Evolutionary conservation across 768 basidiomycete species (phyloP), one percentile per base, ranked within the genome.

Genomic region (Chalciporus chontae): DNA sequence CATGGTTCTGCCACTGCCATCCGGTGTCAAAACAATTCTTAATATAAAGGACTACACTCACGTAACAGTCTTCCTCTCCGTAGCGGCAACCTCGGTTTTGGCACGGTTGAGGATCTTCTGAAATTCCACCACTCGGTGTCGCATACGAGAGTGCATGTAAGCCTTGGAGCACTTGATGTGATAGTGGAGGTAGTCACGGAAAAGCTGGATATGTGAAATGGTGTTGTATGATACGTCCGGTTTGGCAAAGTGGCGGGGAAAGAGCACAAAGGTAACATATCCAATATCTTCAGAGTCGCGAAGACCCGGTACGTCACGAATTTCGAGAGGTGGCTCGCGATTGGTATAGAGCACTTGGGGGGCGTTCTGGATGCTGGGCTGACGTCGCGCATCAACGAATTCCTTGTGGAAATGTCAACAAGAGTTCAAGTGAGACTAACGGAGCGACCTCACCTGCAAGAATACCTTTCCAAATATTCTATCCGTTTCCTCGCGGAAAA

Each of bases 81-180:
- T 78, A 3, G 79, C 81, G 3, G 83, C 85, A 6, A 81, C 83
- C 69, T 98, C 96, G 21, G 90, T 87, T 79, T 97, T 98, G 8
- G 96, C 94, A 44, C 96, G 76, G 65, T 98, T 98, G 63, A 99
- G 71, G 45, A 99, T 84, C 69, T 93, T 93, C 71, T 92, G 89
- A 77, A 99, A 98, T 69, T 96, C 92, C 1, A 88, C 81, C 11
- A 96, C 96, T 9, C 96, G 84, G 59, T 87, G 78, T 52, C 96
- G 78, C 93, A 98, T 94, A 40, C 96, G 78, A 3, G 92, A 94
- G 71, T 98, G 95, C 92, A 99, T 95, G 72, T 99, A 98, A 0
- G 95, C 96, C 69, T 97, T 97, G 45, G 87, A 94, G 66, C 93
- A 94, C 63, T 95, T 98, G 79, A 99, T 96, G 66, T 98, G 95